Evolutionary conservation across 1,284 basidiomycete genomes (phyloP).

Genomic region (Cutaneotrichosporon dermatis): DNA sequence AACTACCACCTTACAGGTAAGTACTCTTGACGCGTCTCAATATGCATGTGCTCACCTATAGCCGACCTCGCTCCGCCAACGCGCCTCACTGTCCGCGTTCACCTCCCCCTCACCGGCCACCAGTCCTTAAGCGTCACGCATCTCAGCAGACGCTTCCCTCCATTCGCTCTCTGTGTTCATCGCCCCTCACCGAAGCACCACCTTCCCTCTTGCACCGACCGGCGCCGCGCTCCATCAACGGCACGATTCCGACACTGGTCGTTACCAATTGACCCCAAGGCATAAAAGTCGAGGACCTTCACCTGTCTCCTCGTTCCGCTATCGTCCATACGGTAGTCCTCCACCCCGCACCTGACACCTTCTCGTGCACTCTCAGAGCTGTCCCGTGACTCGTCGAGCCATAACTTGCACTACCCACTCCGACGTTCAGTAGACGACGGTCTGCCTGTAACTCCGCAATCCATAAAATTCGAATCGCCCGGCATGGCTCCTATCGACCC

Average conservation of each 20-base stretch:
- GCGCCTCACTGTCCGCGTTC: background rate
- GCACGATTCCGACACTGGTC: background rate
- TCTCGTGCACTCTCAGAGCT: constrained; percentile 8
- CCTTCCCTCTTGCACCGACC: constrained; percentile 6
- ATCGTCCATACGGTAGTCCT: background rate
- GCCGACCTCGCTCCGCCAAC: background rate
- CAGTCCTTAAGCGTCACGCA: background rate
- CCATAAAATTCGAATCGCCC: constrained; percentile 9
- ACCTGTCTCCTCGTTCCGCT: background rate
- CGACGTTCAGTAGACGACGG: constrained; percentile 6
- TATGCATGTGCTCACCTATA: background rate
- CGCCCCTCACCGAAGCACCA: constrained; percentile 1
- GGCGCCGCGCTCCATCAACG: background rate
- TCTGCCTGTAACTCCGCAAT: constrained; percentile 12
- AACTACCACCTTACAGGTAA: constrained; percentile 11
- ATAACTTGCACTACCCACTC: too few relatives aligned
- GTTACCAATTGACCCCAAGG: background rate
- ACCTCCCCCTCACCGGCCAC: background rate
- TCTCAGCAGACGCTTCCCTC: background rate
- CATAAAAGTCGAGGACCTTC: background rate
- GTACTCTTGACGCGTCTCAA: too few relatives aligned
- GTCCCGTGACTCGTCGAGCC: too few relatives aligned
- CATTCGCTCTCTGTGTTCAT: background rate
- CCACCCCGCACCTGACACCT: background rate
- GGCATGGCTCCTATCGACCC: constrained; percentile 11